Conservation (phyloP, 192 early-diverging fungal genomes). For the Chytriomyces hyalinus region DNA sequence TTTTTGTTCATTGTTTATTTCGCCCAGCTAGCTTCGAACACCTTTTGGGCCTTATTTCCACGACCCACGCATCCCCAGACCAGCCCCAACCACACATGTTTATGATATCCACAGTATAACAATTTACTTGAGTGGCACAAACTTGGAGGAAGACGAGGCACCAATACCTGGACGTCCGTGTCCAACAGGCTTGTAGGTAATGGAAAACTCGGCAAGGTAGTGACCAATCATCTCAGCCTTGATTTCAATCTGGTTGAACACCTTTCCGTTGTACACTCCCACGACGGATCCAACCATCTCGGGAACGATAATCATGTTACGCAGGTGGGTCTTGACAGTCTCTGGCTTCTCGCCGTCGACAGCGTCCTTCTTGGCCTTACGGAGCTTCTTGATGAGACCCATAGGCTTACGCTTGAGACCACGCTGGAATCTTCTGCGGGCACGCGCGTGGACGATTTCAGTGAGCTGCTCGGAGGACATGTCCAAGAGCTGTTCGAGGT, state of each 20-base stretch:
- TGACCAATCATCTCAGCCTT: slow-evolving; percentile 96
- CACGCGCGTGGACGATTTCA: slow-evolving; percentile 92
- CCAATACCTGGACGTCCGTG: slow-evolving; percentile 99
- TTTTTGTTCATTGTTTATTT: no score
- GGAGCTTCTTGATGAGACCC: slow-evolving; percentile 99
- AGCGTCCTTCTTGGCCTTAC: slow-evolving; percentile 95
- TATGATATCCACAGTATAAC: background rate
- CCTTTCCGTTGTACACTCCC: slow-evolving; percentile 99
- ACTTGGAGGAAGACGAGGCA: slow-evolving; percentile 94
- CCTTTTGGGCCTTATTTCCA: no score
- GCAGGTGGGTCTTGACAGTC: slow-evolving; percentile 97
- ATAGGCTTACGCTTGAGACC: slow-evolving; percentile 99
- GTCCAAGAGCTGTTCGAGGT: slow-evolving; percentile 96
- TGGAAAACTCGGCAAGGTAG: slow-evolving; percentile 96
- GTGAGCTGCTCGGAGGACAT: slow-evolving; percentile 89
- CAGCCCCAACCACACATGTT: no score
- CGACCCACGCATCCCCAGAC: no score
- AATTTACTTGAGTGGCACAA: slow-evolving; percentile 61
- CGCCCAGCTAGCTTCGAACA: no score
- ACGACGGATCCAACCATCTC: slow-evolving; percentile 98
- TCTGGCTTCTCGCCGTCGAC: slow-evolving; percentile 90
- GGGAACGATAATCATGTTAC: slow-evolving; percentile 99
- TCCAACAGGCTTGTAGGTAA: slow-evolving; percentile 98
- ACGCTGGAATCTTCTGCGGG: slow-evolving; percentile 97
- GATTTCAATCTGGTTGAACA: slow-evolving; percentile 99